These are phyloP conservation scores for Bipolaris gigantea DNA, from an alignment of 2,329 filamentous ascomycete species.

Conservation along the genomic window DNA sequence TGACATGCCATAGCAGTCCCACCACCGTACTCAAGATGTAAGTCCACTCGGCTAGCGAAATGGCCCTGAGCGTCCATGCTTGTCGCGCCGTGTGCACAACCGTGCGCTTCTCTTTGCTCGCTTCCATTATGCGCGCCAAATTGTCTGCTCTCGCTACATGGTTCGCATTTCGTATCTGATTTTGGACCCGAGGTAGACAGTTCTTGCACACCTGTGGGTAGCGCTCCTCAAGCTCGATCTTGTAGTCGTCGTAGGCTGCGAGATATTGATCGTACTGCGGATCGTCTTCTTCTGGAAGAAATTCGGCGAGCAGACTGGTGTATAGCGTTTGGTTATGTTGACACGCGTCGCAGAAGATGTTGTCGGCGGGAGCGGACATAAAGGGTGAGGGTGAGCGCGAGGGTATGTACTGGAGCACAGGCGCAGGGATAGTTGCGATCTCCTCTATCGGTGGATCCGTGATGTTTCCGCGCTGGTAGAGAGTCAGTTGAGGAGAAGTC, in stretches of 20 bases:
- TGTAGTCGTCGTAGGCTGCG: constrained; percentile 69
- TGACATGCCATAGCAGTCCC: constrained; percentile 43
- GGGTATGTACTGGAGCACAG: constrained; percentile 26
- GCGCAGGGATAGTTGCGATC: constrained; percentile 26
- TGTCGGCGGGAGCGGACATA: constrained; percentile 33
- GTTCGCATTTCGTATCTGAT: constrained; percentile 68
- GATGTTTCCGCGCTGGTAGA: constrained; percentile 77
- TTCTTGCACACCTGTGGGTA: constrained; percentile 87
- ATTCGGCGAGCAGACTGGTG: constrained; percentile 74
- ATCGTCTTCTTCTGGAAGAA: constrained; percentile 67
- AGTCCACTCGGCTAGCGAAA: constrained; percentile 49
- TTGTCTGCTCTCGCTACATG: constrained; percentile 86
- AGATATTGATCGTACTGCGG: constrained; percentile 71
- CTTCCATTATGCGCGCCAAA: constrained; percentile 72
- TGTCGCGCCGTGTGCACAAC: constrained; percentile 40
- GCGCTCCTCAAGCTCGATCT: constrained; percentile 71
- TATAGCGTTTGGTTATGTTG: constrained; percentile 87
- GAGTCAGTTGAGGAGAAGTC: constrained; percentile 19
- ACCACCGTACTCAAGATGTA: constrained; percentile 46
- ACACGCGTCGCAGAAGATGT: constrained; percentile 73
- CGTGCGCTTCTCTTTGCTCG: constrained; percentile 41
- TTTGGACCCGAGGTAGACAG: constrained; percentile 75
- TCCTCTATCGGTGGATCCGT: constrained; percentile 74
- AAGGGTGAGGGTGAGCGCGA: constrained; percentile 33
- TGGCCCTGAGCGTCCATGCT: constrained; percentile 49